Evolutionary conservation across 352 stramenopile species (phyloP), one percentile per base, ranked within the genome.

Genomic region (Albugo laibachii): DNA sequence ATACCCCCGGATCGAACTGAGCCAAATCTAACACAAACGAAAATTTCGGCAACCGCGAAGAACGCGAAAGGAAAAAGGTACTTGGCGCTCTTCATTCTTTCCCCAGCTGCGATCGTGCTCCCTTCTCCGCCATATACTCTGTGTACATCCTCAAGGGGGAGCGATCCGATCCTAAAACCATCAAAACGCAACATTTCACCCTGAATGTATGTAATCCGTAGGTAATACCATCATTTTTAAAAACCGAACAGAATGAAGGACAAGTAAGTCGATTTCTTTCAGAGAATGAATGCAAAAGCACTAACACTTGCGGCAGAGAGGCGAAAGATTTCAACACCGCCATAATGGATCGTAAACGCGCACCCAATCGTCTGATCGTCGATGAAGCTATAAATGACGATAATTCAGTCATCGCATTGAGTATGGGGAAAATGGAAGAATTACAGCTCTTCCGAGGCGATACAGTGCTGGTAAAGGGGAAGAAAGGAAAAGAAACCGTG

Each of bases 381-480:
- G 95, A 99, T 63, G 95, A 98, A 61, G 83, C 86, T 36, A 89
- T 71, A 48, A 95, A 93, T 62, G 95, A 99, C 58, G 95, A 99
- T 71, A 99, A 99, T 76, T 97, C 85, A 49, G 93, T 98, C 36
- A 82, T 94, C 36, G 79, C 74, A 21, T 56, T 94, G 53, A 85
- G 69, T 56, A 83, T 86, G 66, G 72, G 67, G 53, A 93, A 98
- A 74, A 98, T 99, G 94, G 94, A 98, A 58, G 93, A 98, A 65
- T 73, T 99, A 39, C 82, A 98, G 69, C 71, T 99, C 18, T 99
- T 99, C 69, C 86, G 94, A 20, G 95, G 95, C 41, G 95, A 99
- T 67, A 98, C 94, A 24, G 94, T 99, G 43, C 69, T 98, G 6
- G 96, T 99, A 67, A 99, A 99, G 63, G 95, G 95, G 50, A 99